phyloP scores from a whole-genome alignment of 495 filamentous ascomycete genomes.

The Tuber umbilicatum region DNA sequence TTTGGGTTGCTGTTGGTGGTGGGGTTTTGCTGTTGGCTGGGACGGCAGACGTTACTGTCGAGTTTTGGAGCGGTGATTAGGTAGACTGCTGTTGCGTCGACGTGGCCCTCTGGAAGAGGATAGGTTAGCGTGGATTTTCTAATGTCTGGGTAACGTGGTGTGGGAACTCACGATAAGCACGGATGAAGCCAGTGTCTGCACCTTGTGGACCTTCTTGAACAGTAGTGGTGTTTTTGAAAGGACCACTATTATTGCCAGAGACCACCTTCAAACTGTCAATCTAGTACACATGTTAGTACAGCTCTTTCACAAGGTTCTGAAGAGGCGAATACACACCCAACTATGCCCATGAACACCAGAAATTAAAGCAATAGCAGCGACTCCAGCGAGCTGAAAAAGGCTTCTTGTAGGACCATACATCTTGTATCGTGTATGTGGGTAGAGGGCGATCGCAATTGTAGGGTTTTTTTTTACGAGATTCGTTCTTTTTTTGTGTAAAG shows the following conservation, averaged over 20 bases:
- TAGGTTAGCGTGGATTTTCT: slow-evolving; percentile 6
- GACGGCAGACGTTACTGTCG: slow-evolving; percentile 12
- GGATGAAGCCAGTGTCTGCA: slow-evolving; percentile 18
- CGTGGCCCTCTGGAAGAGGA: slow-evolving; percentile 7
- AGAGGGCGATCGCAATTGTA: slow-evolving; percentile 6
- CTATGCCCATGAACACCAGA: slow-evolving; percentile 20
- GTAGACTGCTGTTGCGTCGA: slow-evolving; percentile 11
- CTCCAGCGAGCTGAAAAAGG: slow-evolving; percentile 15
- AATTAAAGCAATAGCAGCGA: slow-evolving; percentile 14
- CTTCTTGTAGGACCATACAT: slow-evolving; percentile 18
- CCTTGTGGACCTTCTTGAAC: neutral
- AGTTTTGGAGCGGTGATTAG: slow-evolving; percentile 10
- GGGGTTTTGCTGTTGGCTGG: slow-evolving; percentile 11
- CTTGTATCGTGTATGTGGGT: slow-evolving; percentile 5
- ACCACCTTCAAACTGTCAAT: slow-evolving; percentile 31
- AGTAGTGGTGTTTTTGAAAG: neutral
- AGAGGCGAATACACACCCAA: slow-evolving; percentile 24
- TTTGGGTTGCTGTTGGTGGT: neutral
- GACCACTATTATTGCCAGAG: slow-evolving; percentile 5
- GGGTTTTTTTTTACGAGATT: neutral
- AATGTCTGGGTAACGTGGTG: neutral
- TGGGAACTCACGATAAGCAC: slow-evolving; percentile 14
- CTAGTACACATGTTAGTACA: slow-evolving; percentile 11
- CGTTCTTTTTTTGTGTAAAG: neutral
- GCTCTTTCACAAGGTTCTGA: slow-evolving; percentile 1